Conservation (phyloP, 2,329 filamentous ascomycete genomes). For the Leptographium lundbergii region DNA sequence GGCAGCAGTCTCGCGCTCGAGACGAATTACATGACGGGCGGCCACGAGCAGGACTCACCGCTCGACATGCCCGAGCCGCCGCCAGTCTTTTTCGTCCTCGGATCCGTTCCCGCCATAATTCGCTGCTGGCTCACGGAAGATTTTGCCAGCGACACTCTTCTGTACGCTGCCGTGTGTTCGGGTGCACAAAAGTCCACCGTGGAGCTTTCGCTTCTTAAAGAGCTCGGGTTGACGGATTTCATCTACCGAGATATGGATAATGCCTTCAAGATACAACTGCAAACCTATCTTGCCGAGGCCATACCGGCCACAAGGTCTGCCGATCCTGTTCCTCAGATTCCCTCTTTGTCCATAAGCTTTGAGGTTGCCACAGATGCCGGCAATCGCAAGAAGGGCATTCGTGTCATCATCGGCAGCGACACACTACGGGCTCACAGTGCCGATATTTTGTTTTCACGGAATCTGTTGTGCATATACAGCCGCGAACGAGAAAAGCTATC, state of each 20-base stretch:
- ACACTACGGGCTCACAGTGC: conserved; percentile 74
- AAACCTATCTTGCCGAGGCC: conserved; percentile 84
- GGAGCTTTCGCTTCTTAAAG: conserved; percentile 60
- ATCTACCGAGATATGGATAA: conserved; percentile 55
- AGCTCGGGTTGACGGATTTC: conserved; percentile 57
- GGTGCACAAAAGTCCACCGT: conserved; percentile 83
- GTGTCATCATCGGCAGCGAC: conserved; percentile 85
- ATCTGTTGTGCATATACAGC: conserved; percentile 76
- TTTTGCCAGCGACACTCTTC: conserved; percentile 77
- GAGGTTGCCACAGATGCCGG: conserved; percentile 44
- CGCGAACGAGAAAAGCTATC: conserved; percentile 78
- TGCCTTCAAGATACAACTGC: conserved; percentile 56
- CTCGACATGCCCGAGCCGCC: conserved; percentile 63
- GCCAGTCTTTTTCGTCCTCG: conserved; percentile 72
- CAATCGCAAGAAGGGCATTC: conserved; percentile 51
- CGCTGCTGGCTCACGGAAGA: conserved; percentile 88
- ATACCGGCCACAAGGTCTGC: conserved; percentile 59
- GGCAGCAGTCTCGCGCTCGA: conserved; percentile 84
- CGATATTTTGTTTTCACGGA: conserved; percentile 84
- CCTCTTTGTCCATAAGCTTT: conserved; percentile 69
- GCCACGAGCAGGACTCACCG: conserved; percentile 55
- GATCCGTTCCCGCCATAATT: conserved; percentile 84
- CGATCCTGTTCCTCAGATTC: conserved; percentile 66
- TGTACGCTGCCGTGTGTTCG: conserved; percentile 87
- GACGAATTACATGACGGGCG: conserved; percentile 50